Base-by-base conservation (phyloP, 2,329 filamentous ascomycete genomes). In the Hawksworthiomyces lignivorus region DNA sequence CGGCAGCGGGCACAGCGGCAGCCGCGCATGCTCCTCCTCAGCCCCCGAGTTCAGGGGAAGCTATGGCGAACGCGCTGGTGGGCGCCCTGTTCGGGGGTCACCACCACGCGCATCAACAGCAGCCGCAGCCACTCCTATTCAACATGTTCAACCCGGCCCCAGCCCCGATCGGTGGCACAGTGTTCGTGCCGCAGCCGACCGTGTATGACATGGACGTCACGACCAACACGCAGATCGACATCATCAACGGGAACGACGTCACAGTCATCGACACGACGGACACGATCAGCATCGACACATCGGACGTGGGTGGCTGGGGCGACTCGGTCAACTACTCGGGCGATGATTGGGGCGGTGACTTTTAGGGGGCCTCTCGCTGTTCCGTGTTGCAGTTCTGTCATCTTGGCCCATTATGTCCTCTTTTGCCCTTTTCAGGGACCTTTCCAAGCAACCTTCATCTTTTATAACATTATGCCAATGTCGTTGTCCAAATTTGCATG, bases 321-420 rank as follows among this genome's bases (percentile, higher is more conserved):
- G 43, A 43, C 2, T 22, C 43, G 15, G 19, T 43, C 37, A 45
- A 45, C 41, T 51, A 51, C 26, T 46, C 47, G 19, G 47, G 49
- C 15, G 49, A 46, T 19, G 45, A 45, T 34, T 51, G 49, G 49
- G 49, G 46, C 18, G 39, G 31, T 17, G 39, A 32, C 12, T 26
- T 12, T 22, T 33, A 26, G 31, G 14, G 8, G 30, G 2, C 9
- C n/a, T n/a, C n/a, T n/a, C n/a, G n/a, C n/a, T n/a, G n/a, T n/a
- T n/a, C n/a, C n/a, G n/a, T n/a, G n/a, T n/a, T n/a, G n/a, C n/a
- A n/a, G 29, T 21, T 17, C 34, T n/a, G n/a, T 28, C 12, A 6
- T 40, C 15, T 29, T 30, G 10, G 15, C 18, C 9, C 21, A 14
- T 20, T 38, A 12, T 38, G 2, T 24, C n/a, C 12, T 21, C 26